A percentile compares a stretch with the other conserved stretches of the same genome.
These are phyloP conservation scores for Epichloe baconii DNA, from an alignment of 2,329 filamentous ascomycete genomes.

Conservation along the genomic window DNA sequence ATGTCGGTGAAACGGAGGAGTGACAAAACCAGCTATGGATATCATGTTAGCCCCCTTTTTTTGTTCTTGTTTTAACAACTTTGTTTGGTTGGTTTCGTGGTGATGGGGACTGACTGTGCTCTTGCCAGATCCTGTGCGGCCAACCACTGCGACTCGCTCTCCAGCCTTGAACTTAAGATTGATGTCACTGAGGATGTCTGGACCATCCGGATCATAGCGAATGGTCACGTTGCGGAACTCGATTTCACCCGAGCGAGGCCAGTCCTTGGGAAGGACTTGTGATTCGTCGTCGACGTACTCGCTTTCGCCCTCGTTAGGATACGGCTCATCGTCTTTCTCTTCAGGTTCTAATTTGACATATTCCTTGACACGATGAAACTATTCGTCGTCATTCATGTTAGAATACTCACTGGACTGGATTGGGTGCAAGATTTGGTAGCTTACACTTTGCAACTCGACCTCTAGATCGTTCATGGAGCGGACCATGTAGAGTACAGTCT, in stretches of 20 bases:
- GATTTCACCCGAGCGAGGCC: conserved; percentile 33
- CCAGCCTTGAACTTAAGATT: conserved; percentile 46
- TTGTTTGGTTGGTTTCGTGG: neutral
- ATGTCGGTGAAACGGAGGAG: conserved; percentile 40
- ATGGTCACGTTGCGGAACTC: conserved; percentile 39
- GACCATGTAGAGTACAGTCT: conserved; percentile 38
- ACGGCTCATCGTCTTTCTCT: conserved; percentile 27
- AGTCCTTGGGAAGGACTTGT: conserved; percentile 26
- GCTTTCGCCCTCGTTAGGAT: conserved; percentile 24
- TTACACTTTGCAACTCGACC: conserved; percentile 40
- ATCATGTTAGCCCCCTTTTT: neutral
- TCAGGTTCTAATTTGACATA: conserved; percentile 33
- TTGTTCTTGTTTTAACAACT: neutral
- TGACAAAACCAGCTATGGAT: conserved; percentile 34
- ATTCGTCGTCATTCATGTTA: too few relatives aligned
- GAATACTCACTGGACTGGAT: too few relatives aligned
- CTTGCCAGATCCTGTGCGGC: conserved; percentile 73
- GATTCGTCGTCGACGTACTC: conserved; percentile 27
- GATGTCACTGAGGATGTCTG: conserved; percentile 36
- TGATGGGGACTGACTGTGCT: conserved; percentile 47
- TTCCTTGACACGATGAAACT: conserved; percentile 37
- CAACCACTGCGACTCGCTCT: conserved; percentile 66
- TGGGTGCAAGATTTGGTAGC: too few relatives aligned
- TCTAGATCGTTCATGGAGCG: conserved; percentile 43
- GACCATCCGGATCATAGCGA: conserved; percentile 31